Evolutionary conservation across 2,329 filamentous ascomycete genomes (phyloP), one percentile per base, ranked within the genome.

Genomic region (Torrubiellomyces zombiae): DNA sequence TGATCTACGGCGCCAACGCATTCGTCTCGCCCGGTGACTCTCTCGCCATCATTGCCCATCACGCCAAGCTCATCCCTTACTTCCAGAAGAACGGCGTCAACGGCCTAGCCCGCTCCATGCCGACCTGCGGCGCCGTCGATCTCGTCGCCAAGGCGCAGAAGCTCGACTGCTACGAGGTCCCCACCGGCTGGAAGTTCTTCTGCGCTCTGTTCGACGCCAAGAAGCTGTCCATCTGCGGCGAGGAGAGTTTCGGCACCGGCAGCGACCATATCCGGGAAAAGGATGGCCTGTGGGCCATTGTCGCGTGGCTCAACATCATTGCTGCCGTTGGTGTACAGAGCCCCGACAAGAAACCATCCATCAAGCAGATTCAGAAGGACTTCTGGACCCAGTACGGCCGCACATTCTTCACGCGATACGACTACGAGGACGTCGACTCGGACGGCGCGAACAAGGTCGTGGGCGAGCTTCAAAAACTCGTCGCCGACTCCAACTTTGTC

Each of bases 241-340:
- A 98, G 58, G 89, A 98, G 66, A 89, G 79, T 36, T 98, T 98
- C 52, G 89, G 89, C 38, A 98, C 89, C 8, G 89, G 89, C 19
- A 92, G 80, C 55, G 94, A 98, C 63, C 89, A 98, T 56, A 93
- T 98, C 47, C 82, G 89, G 40, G 89, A 98, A 63, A 98, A 98
- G 69, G 89, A 98, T 46, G 89, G 89, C 33, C 68, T 98, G 20
- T 98, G 89, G 89, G 89, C 89, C 32, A 70, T 98, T 33, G 78
- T 94, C 27, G 89, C 89, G 16, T 98, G 89, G 89, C 61, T 98
- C 43, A 98, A 98, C 64, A 93, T 98, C 53, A 91, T 98, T 43
- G 89, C 89, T 32, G 86, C 81, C 37, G 73, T 95, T 23, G 85
- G 85, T 36, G 74, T 89, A 49, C 67, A 82, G 50, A 76, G 76